Percentiles rank a stretch among this genome's conserved stretches.
Conservation (phyloP, 2,329 filamentous ascomycete genomes). For the Chaetomiaceae sp. region DNA sequence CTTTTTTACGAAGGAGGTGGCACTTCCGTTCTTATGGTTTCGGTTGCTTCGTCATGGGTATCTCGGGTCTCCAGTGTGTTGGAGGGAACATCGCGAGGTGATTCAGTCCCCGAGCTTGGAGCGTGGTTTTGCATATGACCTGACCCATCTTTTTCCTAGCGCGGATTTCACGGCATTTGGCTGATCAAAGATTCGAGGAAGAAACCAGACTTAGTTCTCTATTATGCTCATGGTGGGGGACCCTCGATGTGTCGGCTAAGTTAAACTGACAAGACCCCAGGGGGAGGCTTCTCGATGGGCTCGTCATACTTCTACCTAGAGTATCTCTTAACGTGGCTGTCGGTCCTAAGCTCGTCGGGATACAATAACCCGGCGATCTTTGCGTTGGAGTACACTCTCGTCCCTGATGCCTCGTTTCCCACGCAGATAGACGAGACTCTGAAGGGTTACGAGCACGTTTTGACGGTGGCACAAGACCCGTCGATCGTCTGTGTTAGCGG, state of each 20-base stretch:
- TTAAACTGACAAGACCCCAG: conserved; percentile 37
- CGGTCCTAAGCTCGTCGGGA: conserved; percentile 58
- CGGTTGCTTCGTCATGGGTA: conserved; percentile 2
- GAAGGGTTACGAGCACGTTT: conserved; percentile 65
- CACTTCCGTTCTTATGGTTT: conserved; percentile 6
- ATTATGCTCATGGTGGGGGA: not conserved
- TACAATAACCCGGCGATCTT: conserved; percentile 75
- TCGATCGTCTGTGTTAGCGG: conserved; percentile 67
- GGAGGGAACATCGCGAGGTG: conserved; percentile 4
- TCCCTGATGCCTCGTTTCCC: conserved; percentile 69
- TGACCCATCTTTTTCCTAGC: not conserved
- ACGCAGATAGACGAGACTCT: conserved; percentile 67
- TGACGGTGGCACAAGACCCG: conserved; percentile 46
- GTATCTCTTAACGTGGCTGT: conserved; percentile 70
- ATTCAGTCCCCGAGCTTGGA: not conserved
- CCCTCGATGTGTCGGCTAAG: not conserved
- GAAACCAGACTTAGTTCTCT: conserved; percentile 3
- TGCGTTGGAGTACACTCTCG: conserved; percentile 74
- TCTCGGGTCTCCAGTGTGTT: not conserved
- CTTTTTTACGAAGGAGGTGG: conserved; percentile 1
- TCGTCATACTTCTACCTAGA: conserved; percentile 81
- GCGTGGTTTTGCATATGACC: not conserved
- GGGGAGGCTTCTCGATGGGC: conserved; percentile 80
- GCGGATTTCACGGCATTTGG: conserved; percentile 1
- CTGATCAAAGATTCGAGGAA: not conserved